Evolutionary conservation across 148 eudicot genomes (phyloP).

Genomic region (Beta vulgaris): DNA sequence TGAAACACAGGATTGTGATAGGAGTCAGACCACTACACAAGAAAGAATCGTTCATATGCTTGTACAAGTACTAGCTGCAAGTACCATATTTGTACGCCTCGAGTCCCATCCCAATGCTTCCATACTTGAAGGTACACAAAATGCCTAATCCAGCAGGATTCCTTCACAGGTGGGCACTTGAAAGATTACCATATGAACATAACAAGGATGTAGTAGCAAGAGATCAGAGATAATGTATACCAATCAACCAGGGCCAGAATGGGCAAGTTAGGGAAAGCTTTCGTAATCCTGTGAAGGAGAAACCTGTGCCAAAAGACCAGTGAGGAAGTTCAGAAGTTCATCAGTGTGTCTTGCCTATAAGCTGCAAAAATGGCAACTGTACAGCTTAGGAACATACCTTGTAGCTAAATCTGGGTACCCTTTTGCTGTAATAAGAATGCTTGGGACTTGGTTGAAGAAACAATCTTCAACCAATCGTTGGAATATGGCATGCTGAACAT

Average conservation of each 20-base stretch:
- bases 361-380: background rate
- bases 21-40: background rate
- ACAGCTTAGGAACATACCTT: slow-evolving; percentile 41
- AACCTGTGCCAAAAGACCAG: slow-evolving; percentile 47
- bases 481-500: slow-evolving; percentile 87
- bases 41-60: background rate
- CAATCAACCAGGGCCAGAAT: slow-evolving; percentile 91
- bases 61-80: slow-evolving; percentile 2
- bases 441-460: slow-evolving; percentile 82
- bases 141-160: slow-evolving; percentile 95
- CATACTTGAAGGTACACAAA: slow-evolving; percentile 86
- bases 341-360: background rate
- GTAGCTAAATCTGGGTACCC: slow-evolving; percentile 98
- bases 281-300: slow-evolving; percentile 79
- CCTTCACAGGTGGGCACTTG: slow-evolving; percentile 37
- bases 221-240: slow-evolving; percentile 34
- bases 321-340: background rate
- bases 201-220: background rate
- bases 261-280: slow-evolving; percentile 71
- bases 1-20: slow-evolving; percentile 25
- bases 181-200: background rate
- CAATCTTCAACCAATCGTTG: slow-evolving; percentile 93
- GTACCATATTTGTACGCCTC: slow-evolving; percentile 95
- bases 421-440: slow-evolving; percentile 93
- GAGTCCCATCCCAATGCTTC: slow-evolving; percentile 94